Percentiles rank a stretch among this genome's conserved stretches.
phyloP scores from a whole-genome alignment of 1,284 basidiomycete species.

The Fomitopsis palustris region DNA sequence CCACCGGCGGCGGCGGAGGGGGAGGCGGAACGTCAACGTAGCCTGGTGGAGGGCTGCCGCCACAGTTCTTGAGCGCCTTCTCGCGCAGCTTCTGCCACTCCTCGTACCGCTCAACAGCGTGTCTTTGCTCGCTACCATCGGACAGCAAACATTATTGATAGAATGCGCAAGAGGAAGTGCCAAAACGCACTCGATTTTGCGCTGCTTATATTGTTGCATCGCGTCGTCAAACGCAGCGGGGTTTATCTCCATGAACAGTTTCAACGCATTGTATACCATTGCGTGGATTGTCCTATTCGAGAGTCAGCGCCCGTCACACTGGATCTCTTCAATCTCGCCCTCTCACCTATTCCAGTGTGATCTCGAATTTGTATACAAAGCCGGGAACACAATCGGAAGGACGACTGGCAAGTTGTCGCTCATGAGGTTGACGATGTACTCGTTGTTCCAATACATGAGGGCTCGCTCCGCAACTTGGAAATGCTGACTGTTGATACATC shows the following conservation, averaged over 20 bases:
- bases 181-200: conserved; percentile 72
- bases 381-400: conserved; percentile 97
- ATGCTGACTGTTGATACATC: conserved; percentile 99
- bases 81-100: conserved; percentile 82
- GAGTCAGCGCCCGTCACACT: background rate
- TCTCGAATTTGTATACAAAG: conserved; percentile 94
- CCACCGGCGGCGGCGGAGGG: conserved; percentile 75
- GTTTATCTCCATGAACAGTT: conserved; percentile 99
- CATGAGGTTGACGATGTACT: conserved; percentile 99
- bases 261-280: conserved; percentile 98
- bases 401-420: conserved; percentile 91
- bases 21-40: conserved; percentile 64
- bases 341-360: conserved; percentile 94
- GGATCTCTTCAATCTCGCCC: background rate
- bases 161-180: conserved; percentile 4
- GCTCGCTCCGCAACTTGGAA: conserved; percentile 98
- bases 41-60: conserved; percentile 60
- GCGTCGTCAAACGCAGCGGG: conserved; percentile 93
- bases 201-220: conserved; percentile 92
- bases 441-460: conserved; percentile 97
- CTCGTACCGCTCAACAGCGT: conserved; percentile 75
- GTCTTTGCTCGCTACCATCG: conserved; percentile 72
- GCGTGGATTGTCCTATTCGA: conserved; percentile 90
- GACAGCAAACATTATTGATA: conserved; percentile 5
- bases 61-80: conserved; percentile 68